Evolutionary conservation across 2,329 filamentous ascomycete genomes (phyloP).

Genomic region (Trichoderma harzianum): DNA sequence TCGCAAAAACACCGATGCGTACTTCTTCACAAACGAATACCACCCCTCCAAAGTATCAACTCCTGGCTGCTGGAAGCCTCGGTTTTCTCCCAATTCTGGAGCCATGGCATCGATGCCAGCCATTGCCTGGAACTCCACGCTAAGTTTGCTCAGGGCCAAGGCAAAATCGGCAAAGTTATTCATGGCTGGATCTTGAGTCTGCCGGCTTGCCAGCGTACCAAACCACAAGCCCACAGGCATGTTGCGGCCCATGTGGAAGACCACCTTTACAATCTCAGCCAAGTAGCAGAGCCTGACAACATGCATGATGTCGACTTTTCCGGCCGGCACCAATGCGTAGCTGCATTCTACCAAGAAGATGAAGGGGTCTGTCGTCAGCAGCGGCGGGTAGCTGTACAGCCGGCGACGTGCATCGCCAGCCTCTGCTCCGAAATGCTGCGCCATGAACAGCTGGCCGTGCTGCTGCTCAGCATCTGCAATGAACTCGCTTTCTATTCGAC

Average conservation of each 20-base stretch:
- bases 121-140: constrained; percentile 39
- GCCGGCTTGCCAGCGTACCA: constrained; percentile 41
- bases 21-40: constrained; percentile 67
- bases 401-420: constrained; percentile 40
- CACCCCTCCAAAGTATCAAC: constrained; percentile 53
- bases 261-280: constrained; percentile 83
- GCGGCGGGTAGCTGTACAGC: constrained; percentile 49
- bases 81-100: constrained; percentile 37
- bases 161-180: constrained; percentile 57
- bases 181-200: constrained; percentile 45
- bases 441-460: constrained; percentile 71
- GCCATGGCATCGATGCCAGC: constrained; percentile 26
- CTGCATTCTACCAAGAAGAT: constrained; percentile 78
- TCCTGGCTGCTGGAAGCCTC: constrained; percentile 53
- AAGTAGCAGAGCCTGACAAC: constrained; percentile 83
- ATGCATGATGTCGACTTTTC: constrained; percentile 72
- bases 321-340: constrained; percentile 64
- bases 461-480: constrained; percentile 66
- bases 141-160: constrained; percentile 43
- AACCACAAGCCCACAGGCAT: constrained; percentile 50
- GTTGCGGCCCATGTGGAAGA: constrained; percentile 57
- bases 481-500: constrained; percentile 64
- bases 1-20: constrained; percentile 84
- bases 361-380: constrained; percentile 70
- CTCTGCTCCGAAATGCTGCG: constrained; percentile 47